Percentiles rank a stretch among this genome's conserved stretches.
These are phyloP conservation scores for Adansonia gregorii DNA, from an alignment of 441 rosid genomes.

Conservation along the genomic window DNA sequence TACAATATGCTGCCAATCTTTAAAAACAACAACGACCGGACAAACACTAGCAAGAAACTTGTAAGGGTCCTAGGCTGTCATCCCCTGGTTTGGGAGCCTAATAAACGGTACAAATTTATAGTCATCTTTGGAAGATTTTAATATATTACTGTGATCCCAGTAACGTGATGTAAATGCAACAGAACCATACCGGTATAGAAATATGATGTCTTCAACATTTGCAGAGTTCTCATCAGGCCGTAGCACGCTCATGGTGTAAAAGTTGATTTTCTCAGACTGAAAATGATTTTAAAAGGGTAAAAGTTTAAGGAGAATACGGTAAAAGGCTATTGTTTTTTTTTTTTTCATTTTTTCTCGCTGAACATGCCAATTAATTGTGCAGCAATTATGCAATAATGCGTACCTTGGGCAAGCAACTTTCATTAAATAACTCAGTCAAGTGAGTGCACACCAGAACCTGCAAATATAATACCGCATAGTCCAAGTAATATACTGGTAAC, in stretches of 20 bases:
- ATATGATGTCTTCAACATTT: constrained; percentile 74
- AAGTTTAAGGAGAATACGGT: neutral
- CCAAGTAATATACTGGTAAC: neutral
- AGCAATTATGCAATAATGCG: constrained; percentile 26
- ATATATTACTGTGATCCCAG: neutral
- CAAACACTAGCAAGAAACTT: neutral
- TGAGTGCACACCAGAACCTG: constrained; percentile 94
- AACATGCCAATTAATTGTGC: neutral
- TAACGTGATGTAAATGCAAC: constrained; percentile 16
- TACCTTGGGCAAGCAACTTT: constrained; percentile 82
- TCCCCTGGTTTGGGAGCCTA: neutral
- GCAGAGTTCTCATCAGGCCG: constrained; percentile 62
- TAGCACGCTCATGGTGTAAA: constrained; percentile 92
- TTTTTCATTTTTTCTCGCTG: neutral
- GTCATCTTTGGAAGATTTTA: neutral
- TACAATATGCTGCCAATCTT: constrained; percentile 6
- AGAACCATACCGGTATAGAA: constrained; percentile 74
- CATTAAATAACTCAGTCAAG: constrained; percentile 76
- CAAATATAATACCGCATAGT: constrained; percentile 25
- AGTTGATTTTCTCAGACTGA: constrained; percentile 78
- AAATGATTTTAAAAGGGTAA: constrained; percentile 12
- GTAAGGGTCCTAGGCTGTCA: neutral
- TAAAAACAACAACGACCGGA: neutral
- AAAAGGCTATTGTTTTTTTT: neutral
- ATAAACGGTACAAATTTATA: neutral